phyloP scores from a whole-genome alignment of 108 stramenopile species.

The Skeletonema grethae region DNA sequence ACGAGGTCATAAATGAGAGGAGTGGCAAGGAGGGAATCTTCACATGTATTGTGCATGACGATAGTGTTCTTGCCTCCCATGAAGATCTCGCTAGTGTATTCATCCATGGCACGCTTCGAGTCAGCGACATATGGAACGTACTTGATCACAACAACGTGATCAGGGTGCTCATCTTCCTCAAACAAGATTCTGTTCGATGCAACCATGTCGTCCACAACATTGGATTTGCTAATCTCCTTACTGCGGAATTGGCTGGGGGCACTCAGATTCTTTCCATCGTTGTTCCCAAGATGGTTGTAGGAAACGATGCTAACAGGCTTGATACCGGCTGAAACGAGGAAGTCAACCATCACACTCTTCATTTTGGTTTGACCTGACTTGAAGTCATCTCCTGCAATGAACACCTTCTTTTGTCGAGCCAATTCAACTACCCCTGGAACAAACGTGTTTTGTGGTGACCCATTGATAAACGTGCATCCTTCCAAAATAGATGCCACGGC shows the following conservation, averaged over 20 bases:
- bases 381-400: constrained; percentile 98
- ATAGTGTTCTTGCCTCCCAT: constrained; percentile 98
- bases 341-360: constrained; percentile 97
- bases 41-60: constrained; percentile 99
- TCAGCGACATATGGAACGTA: constrained; percentile 98
- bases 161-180: constrained; percentile 96
- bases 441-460: constrained; percentile 98
- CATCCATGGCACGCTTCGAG: constrained; percentile 99
- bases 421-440: constrained; percentile 97
- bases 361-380: constrained; percentile 99
- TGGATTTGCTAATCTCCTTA: constrained; percentile 98
- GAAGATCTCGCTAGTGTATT: constrained; percentile 98
- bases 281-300: constrained; percentile 99
- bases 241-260: constrained; percentile 97
- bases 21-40: constrained; percentile 96
- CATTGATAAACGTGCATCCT: constrained; percentile 97
- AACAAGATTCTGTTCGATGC: constrained; percentile 95
- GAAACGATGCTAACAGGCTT: constrained; percentile 96
- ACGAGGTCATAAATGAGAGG: constrained; percentile 97
- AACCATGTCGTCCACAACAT: constrained; percentile 99
- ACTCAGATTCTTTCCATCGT: constrained; percentile 96
- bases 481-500: constrained; percentile 96
- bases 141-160: constrained; percentile 98
- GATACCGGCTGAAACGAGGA: constrained; percentile 96
- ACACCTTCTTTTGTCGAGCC: constrained; percentile 80